Conservation (phyloP, 2,329 filamentous ascomycete species). For the Chrysoporthe austroafricana region DNA sequence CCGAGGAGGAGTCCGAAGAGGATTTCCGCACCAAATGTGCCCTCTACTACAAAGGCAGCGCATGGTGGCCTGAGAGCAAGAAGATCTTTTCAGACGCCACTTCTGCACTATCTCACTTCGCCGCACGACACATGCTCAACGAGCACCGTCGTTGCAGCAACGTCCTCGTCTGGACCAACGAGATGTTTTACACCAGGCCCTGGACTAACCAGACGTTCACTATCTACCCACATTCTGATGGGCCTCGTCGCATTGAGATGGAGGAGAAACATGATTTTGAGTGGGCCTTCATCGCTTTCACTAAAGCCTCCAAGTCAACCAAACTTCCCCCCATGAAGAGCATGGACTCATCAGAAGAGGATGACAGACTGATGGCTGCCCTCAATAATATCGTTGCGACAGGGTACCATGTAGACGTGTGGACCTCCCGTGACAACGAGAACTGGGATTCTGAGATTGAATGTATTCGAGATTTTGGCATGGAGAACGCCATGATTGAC, state of each 20-base stretch:
- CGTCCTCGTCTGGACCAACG: slow-evolving; percentile 21
- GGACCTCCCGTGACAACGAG: slow-evolving; percentile 16
- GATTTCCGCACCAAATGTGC: slow-evolving; percentile 11
- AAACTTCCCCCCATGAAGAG: not conserved
- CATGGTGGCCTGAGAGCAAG: slow-evolving; percentile 17
- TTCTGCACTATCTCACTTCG: slow-evolving; percentile 20
- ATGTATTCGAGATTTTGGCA: not conserved
- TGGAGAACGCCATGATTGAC: not conserved
- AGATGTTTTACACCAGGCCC: slow-evolving; percentile 11
- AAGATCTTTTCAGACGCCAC: slow-evolving; percentile 14
- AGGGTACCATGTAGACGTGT: slow-evolving; percentile 24
- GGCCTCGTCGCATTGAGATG: slow-evolving; percentile 9
- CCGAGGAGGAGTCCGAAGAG: not conserved
- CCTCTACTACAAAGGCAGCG: slow-evolving; percentile 19
- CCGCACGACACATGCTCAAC: slow-evolving; percentile 12
- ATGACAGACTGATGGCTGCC: slow-evolving; percentile 14
- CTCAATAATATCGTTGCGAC: not conserved
- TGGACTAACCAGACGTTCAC: slow-evolving; percentile 22
- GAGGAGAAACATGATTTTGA: slow-evolving; percentile 11
- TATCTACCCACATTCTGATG: slow-evolving; percentile 18
- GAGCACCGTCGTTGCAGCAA: slow-evolving; percentile 15
- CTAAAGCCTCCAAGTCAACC: slow-evolving; percentile 4
- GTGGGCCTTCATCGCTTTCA: slow-evolving; percentile 28
- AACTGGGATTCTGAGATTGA: slow-evolving; percentile 2
- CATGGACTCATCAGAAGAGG: not conserved